Evolutionary conservation across 345 rosid genomes (phyloP), one percentile per base, ranked within the genome.

Genomic region (Firmiana major): DNA sequence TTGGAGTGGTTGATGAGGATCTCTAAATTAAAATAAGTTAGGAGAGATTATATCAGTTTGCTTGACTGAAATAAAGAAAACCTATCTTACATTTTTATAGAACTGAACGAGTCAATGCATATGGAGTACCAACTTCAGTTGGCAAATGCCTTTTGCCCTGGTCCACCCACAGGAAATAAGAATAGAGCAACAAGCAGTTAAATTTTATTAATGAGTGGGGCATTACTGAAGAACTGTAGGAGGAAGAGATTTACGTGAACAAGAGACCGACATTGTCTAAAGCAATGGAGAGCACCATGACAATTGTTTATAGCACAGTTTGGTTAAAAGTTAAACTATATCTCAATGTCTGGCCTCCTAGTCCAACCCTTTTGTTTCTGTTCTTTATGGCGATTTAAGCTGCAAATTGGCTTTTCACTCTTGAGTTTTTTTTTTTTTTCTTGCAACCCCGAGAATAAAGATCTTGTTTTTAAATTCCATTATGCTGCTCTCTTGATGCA

Each of bases 401-500:
- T 12, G 15, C 17, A 13, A 75, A 7, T 65, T 22, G 26, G 24
- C 11, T 26, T 68, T 65, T 49, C 26, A 36, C 34, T 42, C 6
- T 15, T 6, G 57, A 26, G 16, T 43, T 67, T 7, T 45, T 31
- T 43, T 67, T 7, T 45, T 31, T 49, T 26, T 26, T 70, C 6
- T 70, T 70, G 40, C 74, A 45, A 17, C 7, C 63, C 13, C 19
- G 2, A 48, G 59, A 77, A 24, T 43, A 43, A 43, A 26, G 15
- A 34, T 75, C 16, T 49, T 75, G 46, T 31, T 73, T 68, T 54
- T 71, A 13, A 22, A 49, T 34, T 78, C 72, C 60, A 46, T 38
- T 48, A 28, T 77, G 63, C 66, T 74, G 75, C 28, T 36, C 21
- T 49, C 75, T 76, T 58, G 28, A 54, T 48, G 12, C 55, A 74